A percentile compares a stretch with the other conserved stretches of the same genome.
phyloP scores from a whole-genome alignment of 139 green algal genomes.

The Coelastrella sp. region DNA sequence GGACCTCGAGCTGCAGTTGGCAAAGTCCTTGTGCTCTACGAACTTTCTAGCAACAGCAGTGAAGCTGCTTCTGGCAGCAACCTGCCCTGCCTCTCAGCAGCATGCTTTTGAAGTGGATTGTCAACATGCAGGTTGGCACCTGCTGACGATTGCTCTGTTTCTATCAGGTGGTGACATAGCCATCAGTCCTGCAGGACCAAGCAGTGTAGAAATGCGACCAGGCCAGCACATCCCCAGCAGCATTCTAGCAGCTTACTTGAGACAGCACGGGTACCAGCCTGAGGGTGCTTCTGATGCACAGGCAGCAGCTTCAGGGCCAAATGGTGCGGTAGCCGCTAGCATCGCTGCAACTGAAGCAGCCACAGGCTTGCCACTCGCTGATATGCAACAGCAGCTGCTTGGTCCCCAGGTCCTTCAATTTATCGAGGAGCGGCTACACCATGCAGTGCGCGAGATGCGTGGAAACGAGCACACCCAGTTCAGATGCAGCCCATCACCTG shows the following conservation, averaged over 20 bases:
- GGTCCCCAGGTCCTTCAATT: conserved; percentile 8
- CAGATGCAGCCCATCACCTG: not conserved
- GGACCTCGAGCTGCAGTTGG: conserved; percentile 28
- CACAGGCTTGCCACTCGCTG: not conserved
- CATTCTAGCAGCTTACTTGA: conserved; percentile 7
- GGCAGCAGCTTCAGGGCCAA: not conserved
- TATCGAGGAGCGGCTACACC: conserved; percentile 39
- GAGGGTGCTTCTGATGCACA: not conserved
- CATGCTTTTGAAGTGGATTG: conserved; percentile 2
- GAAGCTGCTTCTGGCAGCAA: conserved; percentile 12
- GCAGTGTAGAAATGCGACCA: not conserved
- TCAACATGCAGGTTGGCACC: conserved; percentile 13
- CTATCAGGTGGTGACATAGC: conserved; percentile 33
- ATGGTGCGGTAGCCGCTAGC: not conserved
- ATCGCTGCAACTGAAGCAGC: not conserved
- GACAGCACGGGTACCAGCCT: not conserved
- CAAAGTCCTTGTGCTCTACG: conserved; percentile 1
- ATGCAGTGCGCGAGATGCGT: conserved; percentile 36
- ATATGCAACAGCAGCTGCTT: conserved; percentile 24
- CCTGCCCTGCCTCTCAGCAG: not conserved
- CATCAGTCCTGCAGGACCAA: conserved; percentile 10
- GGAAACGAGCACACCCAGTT: too few species aligned
- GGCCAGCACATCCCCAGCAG: conserved; percentile 34
- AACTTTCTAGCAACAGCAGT: conserved; percentile 18
- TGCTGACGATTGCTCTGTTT: conserved; percentile 42